Evolutionary conservation across 2,329 filamentous ascomycete genomes (phyloP), one percentile per base, ranked within the genome.

Genomic region (Colletotrichum musae): DNA sequence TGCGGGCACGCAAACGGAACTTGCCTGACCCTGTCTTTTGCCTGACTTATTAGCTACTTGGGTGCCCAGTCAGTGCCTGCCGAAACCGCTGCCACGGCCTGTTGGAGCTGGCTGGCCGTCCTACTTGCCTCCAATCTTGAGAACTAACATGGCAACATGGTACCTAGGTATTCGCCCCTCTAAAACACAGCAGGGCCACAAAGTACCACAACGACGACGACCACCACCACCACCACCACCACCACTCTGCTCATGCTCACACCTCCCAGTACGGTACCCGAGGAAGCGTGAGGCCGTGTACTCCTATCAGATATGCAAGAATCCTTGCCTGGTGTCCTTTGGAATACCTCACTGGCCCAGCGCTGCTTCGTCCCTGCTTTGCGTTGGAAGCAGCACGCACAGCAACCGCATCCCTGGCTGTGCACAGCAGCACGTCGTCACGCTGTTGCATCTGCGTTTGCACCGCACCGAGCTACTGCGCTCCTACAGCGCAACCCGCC

Each of bases 391-490:
- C 32, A 2, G 32, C 32, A 6, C 6, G 32, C 32, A 36, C 32
- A 6, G 32, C 32, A 36, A 36, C 7, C 32, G 32, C 32, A 36
- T 36, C 32, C 32, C 32, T 36, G 32, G 32, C 32, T 36, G 5
- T 36, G 5, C 9, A 36, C 32, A 10, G 32, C 32, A 36, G 5
- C 32, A 36, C 32, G 32, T 10, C 32, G 32, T 36, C 32, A 36
- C 32, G 16, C 53, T 41, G 53, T 48, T 57, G 60, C 52, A 53
- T 28, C 48, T 32, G 50, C 39, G 9, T 21, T 51, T 56, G 59
- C 52, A 57, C 32, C 51, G 52, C 53, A 48, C 43, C 53, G n/a
- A 24, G 28, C 41, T 32, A 21, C 39, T 60, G 13, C 48, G 56
- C 45, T 39, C 41, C n/a, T 26, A 36, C 50, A 18, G 39, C 39